Evolutionary conservation across 176 grass and related monocot species (phyloP).

Genomic region (Ensete ventricosum): DNA sequence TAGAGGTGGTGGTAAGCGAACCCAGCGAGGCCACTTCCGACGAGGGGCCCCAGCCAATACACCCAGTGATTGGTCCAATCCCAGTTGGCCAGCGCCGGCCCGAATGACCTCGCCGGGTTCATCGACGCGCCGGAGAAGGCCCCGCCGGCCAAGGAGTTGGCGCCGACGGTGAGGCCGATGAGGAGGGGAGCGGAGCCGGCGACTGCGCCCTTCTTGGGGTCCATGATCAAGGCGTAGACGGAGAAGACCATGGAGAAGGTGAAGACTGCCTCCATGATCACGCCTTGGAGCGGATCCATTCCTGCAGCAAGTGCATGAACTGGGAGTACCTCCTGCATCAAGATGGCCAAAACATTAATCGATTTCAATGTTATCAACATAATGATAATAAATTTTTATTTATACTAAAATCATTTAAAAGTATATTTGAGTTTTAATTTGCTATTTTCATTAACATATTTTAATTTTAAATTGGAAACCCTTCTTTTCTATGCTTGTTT

Average conservation of each 20-base stretch:
- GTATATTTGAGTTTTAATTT: no score
- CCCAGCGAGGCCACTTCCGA: slow-evolving; percentile 37
- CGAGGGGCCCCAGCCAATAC: slow-evolving; percentile 64
- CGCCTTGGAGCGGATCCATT: slow-evolving; percentile 34
- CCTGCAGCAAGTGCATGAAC: slow-evolving; percentile 48
- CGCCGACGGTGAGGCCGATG: slow-evolving; percentile 50
- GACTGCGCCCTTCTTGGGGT: slow-evolving; percentile 28
- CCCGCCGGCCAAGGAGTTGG: slow-evolving; percentile 58
- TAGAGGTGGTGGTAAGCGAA: slow-evolving; percentile 44
- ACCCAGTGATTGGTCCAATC: slow-evolving; percentile 68
- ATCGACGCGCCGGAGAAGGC: slow-evolving; percentile 69
- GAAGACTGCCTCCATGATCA: slow-evolving; percentile 58
- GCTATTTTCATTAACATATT: no score
- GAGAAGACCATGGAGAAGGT: slow-evolving; percentile 87
- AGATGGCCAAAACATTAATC: background rate
- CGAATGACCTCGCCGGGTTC: slow-evolving; percentile 73
- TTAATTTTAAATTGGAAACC: no score
- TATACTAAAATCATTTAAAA: no score
- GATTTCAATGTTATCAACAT: no score
- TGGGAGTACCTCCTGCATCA: slow-evolving; percentile 33
- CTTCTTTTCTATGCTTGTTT: no score
- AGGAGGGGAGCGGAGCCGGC: slow-evolving; percentile 36
- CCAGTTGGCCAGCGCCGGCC: slow-evolving; percentile 43
- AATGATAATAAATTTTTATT: no score
- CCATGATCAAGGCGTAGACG: slow-evolving; percentile 51